Evolutionary conservation across 2,329 filamentous ascomycete species (phyloP).

Genomic region (Hysterium pulicare): DNA sequence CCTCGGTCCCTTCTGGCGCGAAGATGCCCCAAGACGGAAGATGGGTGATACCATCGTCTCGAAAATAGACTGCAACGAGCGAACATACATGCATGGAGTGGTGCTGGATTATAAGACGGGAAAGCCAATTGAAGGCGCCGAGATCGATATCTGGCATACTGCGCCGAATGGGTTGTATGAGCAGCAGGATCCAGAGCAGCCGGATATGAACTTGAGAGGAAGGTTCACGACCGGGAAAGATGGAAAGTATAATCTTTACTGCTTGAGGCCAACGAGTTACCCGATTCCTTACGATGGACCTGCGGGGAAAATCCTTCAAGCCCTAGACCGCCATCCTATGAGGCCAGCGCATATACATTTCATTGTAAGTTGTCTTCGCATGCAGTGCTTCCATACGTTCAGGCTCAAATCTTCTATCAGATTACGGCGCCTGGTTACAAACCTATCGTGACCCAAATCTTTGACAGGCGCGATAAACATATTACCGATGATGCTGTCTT

Average conservation of each 20-base stretch:
- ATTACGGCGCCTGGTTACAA: constrained; percentile 59
- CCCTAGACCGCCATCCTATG: constrained; percentile 60
- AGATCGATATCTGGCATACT: constrained; percentile 77
- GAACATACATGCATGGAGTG: constrained; percentile 63
- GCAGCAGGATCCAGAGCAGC: constrained; percentile 68
- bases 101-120: constrained; percentile 59
- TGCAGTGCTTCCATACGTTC: constrained; percentile 3
- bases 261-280: constrained; percentile 45
- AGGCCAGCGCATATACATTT: constrained; percentile 64
- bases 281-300: constrained; percentile 57
- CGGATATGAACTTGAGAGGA: constrained; percentile 71
- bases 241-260: constrained; percentile 56
- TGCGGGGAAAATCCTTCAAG: constrained; percentile 54
- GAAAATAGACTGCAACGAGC: constrained; percentile 48
- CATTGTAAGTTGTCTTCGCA: constrained; percentile 44
- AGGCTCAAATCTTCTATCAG: constrained; percentile 25
- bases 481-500: constrained; percentile 58
- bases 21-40: constrained; percentile 65
- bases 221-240: constrained; percentile 65
- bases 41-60: constrained; percentile 66
- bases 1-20: constrained; percentile 80
- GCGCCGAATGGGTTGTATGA: constrained; percentile 67
- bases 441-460: constrained; percentile 73
- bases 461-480: constrained; percentile 64
- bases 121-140: constrained; percentile 61